Evolutionary conservation across 2,329 filamentous ascomycete genomes (phyloP).

Genomic region (Phialocephala subalpina): DNA sequence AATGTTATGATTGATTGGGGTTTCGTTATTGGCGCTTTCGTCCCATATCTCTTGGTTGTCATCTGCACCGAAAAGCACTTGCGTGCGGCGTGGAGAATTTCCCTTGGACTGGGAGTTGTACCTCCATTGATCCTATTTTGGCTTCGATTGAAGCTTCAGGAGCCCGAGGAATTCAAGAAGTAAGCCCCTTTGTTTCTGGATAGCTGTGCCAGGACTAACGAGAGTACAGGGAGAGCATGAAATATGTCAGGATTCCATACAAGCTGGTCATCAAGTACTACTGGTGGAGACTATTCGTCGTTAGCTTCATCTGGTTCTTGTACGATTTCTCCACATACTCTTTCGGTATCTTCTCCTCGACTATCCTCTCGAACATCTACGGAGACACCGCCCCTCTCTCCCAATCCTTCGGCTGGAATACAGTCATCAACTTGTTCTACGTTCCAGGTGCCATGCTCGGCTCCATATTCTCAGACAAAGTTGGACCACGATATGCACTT

Average conservation of each 20-base stretch:
- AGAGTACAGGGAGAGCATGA: constrained; percentile 44
- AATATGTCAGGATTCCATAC: constrained; percentile 60
- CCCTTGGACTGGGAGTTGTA: constrained; percentile 79
- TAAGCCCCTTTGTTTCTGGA: constrained; percentile 20
- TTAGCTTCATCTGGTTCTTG: constrained; percentile 84
- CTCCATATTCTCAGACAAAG: constrained; percentile 77
- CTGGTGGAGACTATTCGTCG: constrained; percentile 73
- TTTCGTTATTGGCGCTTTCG: constrained; percentile 76
- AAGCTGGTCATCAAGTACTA: constrained; percentile 69
- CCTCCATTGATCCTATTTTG: constrained; percentile 77
- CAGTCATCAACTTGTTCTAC: constrained; percentile 88
- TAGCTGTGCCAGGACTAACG: constrained; percentile 16
- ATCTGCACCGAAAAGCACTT: constrained; percentile 65
- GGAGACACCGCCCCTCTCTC: constrained; percentile 69
- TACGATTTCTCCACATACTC: constrained; percentile 87
- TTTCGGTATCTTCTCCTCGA: constrained; percentile 84
- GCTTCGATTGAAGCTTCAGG: constrained; percentile 75
- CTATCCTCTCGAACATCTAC: constrained; percentile 74
- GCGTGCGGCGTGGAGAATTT: constrained; percentile 82
- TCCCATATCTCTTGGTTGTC: constrained; percentile 72
- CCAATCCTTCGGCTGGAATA: constrained; percentile 87
- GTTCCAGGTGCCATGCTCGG: constrained; percentile 83
- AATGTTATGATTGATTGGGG: constrained; percentile 88
- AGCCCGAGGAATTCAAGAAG: constrained; percentile 77
- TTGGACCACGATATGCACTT: constrained; percentile 81